phyloP scores from a whole-genome alignment of 1,139 yeast genomes.

The Kodamaea plutei region DNA sequence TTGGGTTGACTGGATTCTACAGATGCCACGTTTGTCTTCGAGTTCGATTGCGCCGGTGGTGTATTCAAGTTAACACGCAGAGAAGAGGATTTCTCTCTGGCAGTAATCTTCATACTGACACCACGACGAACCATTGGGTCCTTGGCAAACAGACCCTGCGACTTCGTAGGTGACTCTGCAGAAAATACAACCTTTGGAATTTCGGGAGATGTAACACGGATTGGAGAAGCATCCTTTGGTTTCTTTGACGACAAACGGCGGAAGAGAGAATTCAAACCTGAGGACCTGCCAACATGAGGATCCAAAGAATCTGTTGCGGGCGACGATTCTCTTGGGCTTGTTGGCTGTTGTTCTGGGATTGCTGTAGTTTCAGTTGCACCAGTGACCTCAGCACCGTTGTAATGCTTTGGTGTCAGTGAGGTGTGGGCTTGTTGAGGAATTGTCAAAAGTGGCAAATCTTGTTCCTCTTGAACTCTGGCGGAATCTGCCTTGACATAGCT shows the following conservation, averaged over 20 bases:
- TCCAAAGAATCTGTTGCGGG: conserved; percentile 29
- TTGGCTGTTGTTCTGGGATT: conserved; percentile 36
- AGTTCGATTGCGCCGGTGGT: conserved; percentile 9
- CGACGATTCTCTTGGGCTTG: conserved; percentile 24
- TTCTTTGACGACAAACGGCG: conserved; percentile 39
- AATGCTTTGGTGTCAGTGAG: conserved; percentile 28
- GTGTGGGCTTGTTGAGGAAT: conserved; percentile 74
- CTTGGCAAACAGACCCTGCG: conserved; percentile 15
- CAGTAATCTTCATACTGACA: conserved; percentile 58
- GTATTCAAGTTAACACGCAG: conserved; percentile 23
- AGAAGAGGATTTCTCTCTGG: conserved; percentile 45
- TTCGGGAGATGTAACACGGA: background rate
- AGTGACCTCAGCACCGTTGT: conserved; percentile 12
- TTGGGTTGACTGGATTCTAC: conserved; percentile 10
- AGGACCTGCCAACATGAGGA: conserved; percentile 24
- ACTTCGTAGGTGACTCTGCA: conserved; percentile 16
- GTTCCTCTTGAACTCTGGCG: conserved; percentile 9
- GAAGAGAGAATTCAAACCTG: conserved; percentile 34
- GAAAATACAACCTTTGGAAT: conserved; percentile 18
- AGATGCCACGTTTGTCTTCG: conserved; percentile 4
- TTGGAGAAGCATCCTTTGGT: conserved; percentile 13
- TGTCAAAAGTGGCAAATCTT: conserved; percentile 27
- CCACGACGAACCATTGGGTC: conserved; percentile 59
- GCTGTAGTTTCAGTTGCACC: conserved; percentile 10
- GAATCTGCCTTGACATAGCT: background rate